Evolutionary conservation across 1,139 yeast species (phyloP), one percentile per base, ranked within the genome.

Genomic region (Blastobotrys capitulatus): DNA sequence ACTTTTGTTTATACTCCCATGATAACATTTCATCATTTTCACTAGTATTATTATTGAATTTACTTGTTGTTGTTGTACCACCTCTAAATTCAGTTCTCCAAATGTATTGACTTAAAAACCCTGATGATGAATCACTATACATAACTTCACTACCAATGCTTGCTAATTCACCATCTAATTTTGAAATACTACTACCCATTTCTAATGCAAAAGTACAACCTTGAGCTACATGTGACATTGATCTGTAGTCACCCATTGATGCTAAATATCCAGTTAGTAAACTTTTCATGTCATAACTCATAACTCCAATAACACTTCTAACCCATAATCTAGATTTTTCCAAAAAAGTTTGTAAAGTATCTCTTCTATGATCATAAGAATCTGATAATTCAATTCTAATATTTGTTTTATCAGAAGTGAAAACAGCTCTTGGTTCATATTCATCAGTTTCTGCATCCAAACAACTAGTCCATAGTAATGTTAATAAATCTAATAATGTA

Each of bases 201-300:
- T 87, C 94, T 54, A 89, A 71, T 0, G 97, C 97, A 73, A 92
- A 87, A 0, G 95, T 83, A 49, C 86, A 83, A 40, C 96, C 97
- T 62, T 78, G 82, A 51, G 86, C 83, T 39, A 86, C 76, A 49
- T 65, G 66, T 20, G 62, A 60, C 36, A 62, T 56, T 18, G 66
- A 60, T 16, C 65, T 51, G 51, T 62, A 57, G 47, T 68, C 69
- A 35, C 63, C 63, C 54, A 60, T 58, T 15, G 60, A 75, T 2
- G 89, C 75, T 12, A 89, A 78, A 61, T 92, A 92, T 1, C 85
- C 75, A 60, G 86, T 87, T 49, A 92, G 73, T 58, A 90, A 72
- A 49, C 89, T 80, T 65, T 86, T 88, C 63, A 86, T 76, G 60
- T 90, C 96, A 50, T 79, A 78, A 47, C 79, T 78, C 64, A 89